These are phyloP conservation scores for Xanthoconium stramineum DNA, from an alignment of 768 basidiomycete genomes.

Conservation along the genomic window DNA sequence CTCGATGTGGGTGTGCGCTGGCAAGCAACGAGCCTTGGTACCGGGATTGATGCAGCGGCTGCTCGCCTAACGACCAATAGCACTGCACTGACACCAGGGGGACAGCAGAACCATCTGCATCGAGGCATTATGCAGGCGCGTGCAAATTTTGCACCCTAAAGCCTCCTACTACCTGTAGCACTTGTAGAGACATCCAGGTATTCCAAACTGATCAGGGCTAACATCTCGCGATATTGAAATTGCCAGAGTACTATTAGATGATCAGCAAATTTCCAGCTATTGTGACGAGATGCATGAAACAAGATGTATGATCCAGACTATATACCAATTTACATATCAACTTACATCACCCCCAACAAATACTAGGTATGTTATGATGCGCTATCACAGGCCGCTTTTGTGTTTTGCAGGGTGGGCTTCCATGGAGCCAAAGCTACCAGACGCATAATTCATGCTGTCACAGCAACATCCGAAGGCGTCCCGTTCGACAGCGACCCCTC, in stretches of 20 bases:
- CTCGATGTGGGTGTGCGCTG: not conserved
- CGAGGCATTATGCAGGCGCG: not conserved
- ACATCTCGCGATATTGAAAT: not conserved
- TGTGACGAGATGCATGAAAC: not conserved
- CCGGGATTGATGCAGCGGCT: too few species aligned
- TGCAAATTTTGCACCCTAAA: not conserved
- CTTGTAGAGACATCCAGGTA: not conserved
- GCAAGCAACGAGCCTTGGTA: too few species aligned
- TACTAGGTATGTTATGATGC: conserved; percentile 14
- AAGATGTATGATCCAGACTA: not conserved
- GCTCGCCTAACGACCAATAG: too few species aligned
- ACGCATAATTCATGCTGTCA: conserved; percentile 8
- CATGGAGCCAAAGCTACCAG: not conserved
- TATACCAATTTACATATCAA: not conserved
- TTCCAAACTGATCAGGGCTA: not conserved
- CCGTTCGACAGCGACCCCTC: conserved; percentile 24
- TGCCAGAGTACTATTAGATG: too few species aligned
- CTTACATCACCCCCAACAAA: conserved; percentile 7
- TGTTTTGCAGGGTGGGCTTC: not conserved
- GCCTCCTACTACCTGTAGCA: not conserved
- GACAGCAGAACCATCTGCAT: too few species aligned
- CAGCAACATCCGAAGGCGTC: not conserved
- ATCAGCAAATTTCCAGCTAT: too few species aligned
- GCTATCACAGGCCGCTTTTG: conserved; percentile 22
- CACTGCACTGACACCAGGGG: too few species aligned